Evolutionary conservation across 108 stramenopile species (phyloP), one percentile per base, ranked within the genome.

Genomic region (Skeletonema marinoi): DNA sequence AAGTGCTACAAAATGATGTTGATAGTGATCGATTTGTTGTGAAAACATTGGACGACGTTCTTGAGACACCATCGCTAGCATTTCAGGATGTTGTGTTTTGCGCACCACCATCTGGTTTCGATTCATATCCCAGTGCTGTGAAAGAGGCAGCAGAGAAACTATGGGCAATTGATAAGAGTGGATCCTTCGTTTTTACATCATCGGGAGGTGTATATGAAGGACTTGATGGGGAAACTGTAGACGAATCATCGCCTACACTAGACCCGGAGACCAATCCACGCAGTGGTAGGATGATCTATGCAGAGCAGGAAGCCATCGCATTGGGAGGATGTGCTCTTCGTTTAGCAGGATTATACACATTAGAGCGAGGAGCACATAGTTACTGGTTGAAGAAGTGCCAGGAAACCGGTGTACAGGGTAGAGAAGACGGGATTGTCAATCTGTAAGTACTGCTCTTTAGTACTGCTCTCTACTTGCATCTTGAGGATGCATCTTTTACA

Each of bases 31-130:
- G 90, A 38, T 87, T 91, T 30, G 33, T 65, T 30, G 21, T 93
- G 19, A 77, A 48, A 31, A 87, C 90, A 9, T 65, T 71, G 44
- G 94, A 90, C 6, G 83, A 90, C 32, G 48, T 71, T 19, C 17
- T 44, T 3, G 35, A 48, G 32, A 17, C 60, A 17, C 31, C 19
- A 9, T 88, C 80, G 38, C 10, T 30, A 19, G 12, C 19, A 6
- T 96, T 85, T 64, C 68, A 87, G 30, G 83, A 94, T 76, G 89
- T 93, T 63, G 95, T 96, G 13, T 96, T 96, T 79, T 96, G 95
- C 54, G 95, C 93, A 30, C 95, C 95, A 39, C 95, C 95, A 7
- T 93, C 92, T 16, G 95, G 95, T 36, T 96, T 91, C 71, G 89
- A 91, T 4, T 88, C 93, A 64, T 96, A 96, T 73, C 75, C 93